Conservation (phyloP, 257 asterid genomes). For the Mitragyna speciosa region DNA sequence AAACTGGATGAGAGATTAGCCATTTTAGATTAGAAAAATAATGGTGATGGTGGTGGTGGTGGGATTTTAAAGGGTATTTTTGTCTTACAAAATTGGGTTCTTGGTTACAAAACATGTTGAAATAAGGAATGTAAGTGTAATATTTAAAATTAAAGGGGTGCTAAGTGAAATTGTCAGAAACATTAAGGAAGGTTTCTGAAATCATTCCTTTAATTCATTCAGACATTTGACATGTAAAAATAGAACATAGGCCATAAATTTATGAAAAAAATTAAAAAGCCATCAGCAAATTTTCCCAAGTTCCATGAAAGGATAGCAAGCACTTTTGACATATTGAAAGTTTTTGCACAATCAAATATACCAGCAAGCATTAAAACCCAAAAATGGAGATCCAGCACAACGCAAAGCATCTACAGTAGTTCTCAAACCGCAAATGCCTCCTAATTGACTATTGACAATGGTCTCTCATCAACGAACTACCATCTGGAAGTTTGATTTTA, state of each 20-base stretch:
- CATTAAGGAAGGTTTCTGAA: too few relatives aligned
- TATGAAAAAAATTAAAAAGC: neutral
- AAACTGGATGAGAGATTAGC: too few relatives aligned
- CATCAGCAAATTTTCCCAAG: neutral
- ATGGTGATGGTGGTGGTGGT: too few relatives aligned
- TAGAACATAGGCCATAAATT: neutral
- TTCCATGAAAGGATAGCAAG: neutral
- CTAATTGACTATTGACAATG: slow-evolving; percentile 1
- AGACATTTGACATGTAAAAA: neutral
- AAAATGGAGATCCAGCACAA: neutral
- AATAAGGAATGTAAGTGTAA: too few relatives aligned
- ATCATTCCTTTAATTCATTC: neutral
- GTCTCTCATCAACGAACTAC: neutral
- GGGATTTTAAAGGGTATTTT: too few relatives aligned
- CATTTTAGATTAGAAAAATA: too few relatives aligned
- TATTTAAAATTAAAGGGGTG: too few relatives aligned
- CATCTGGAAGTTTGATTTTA: neutral
- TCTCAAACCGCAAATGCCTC: neutral
- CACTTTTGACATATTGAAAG: neutral
- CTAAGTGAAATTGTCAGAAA: too few relatives aligned
- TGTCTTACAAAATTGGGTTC: too few relatives aligned
- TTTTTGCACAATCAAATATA: neutral
- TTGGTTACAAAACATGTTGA: too few relatives aligned
- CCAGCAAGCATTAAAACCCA: neutral
- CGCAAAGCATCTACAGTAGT: neutral